Base-by-base conservation (phyloP, 1,284 basidiomycete species). In the Rhodotorula sp. region DNA sequence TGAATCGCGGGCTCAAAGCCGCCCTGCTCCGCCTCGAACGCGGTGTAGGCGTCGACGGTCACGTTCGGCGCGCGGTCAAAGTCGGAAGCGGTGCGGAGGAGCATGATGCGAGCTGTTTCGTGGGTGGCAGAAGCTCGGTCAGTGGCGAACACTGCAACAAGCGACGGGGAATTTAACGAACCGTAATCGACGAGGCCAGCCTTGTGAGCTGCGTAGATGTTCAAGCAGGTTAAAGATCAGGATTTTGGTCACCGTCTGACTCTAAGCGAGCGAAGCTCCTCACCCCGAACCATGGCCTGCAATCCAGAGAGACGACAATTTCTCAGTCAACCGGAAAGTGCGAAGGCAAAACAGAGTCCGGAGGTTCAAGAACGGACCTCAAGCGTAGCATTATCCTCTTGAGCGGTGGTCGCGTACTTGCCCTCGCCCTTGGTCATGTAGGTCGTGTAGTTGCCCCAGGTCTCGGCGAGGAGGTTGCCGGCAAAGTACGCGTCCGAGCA, bases 371-470 rank as follows among this genome's bases (percentile, higher is more conserved):
- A 43, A 43, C 38, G 38, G 12, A 43, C 38, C 65, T 83, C 83
- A 48, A 85, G 82, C 34, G 80, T 81, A 23, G 83, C 84, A 72
- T 84, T 85, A 79, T 85, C 85, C 76, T 86, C 85, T 34, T 86
- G 83, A 16, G 83, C 83, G 10, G 84, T 83, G 26, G 83, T 80
- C 67, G 82, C 82, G 78, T 85, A 85, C 50, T 75, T 75, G n/a
- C 77, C 83, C 3, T 77, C 76, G 31, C 80, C 80, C 62, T 83
- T 82, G 19, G 78, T 78, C 75, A 83, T 82, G 43, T 83, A 70
- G 48, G 64, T 56, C 18, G 83, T 84, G 59, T 82, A 81, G 79
- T 84, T 84, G 64, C 81, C 82, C 74, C 84, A 84, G 8, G 80
- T 80, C 64, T 81, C 80, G 60, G 72, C 78, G 54, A 85, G 81